Evolutionary conservation across 73 alveolate genomes (phyloP).

Genomic region (Paramecium caudatum): DNA sequence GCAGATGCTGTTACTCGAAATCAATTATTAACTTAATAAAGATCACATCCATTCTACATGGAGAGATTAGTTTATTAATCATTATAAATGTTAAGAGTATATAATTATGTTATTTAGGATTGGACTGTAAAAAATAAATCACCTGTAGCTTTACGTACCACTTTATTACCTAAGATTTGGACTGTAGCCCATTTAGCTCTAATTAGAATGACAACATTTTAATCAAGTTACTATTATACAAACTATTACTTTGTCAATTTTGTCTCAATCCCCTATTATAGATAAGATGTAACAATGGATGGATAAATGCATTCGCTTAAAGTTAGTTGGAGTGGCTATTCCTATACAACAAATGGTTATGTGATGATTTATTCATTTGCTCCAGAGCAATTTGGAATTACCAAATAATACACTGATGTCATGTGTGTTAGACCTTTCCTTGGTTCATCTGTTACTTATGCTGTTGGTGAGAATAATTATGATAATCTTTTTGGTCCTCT

Average conservation of each 20-base stretch:
- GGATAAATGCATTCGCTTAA: slow-evolving; percentile 6
- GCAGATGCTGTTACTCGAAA: background rate
- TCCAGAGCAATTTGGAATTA: slow-evolving; percentile 53
- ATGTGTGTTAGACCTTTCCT: slow-evolving; percentile 15
- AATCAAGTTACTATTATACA: slow-evolving; percentile 10
- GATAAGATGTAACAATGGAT: background rate
- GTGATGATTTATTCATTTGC: slow-evolving; percentile 28
- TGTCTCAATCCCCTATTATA: slow-evolving; percentile 12
- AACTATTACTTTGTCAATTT: slow-evolving; percentile 34
- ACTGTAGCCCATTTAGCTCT: background rate
- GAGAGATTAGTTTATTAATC: slow-evolving; percentile 48
- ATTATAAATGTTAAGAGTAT: background rate
- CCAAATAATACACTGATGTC: background rate
- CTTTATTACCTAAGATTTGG: background rate
- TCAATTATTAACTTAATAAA: background rate
- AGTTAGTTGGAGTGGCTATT: background rate
- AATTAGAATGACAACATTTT: slow-evolving; percentile 18
- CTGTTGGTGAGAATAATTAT: background rate
- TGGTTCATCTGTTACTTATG: background rate
- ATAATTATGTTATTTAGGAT: background rate
- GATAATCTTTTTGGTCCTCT: background rate
- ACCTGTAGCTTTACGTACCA: background rate
- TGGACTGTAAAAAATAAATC: background rate
- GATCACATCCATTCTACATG: slow-evolving; percentile 59
- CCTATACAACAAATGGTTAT: background rate